Evolutionary conservation across 2,329 filamentous ascomycete species (phyloP), one percentile per base, ranked within the genome.

Genomic region (Penicillium hesseltinei): DNA sequence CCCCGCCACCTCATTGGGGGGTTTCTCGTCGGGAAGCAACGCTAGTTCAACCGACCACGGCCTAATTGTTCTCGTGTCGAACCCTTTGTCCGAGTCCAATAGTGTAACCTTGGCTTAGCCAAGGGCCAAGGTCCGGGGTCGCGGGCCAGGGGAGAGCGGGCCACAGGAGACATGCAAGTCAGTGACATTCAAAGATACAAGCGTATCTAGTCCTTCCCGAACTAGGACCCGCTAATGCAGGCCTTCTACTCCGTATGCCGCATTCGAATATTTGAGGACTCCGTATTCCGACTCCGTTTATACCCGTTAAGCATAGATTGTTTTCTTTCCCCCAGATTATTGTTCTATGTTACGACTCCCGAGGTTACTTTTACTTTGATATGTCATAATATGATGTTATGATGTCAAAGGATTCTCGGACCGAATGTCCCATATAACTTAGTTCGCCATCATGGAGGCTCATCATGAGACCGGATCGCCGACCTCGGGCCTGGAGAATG

Each of bases 61-160:
- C 46, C 27, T 31, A 38, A n/a, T 27, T 40, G 43, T 53, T 29
- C 49, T 44, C 48, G 40, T 31, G 31, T 46, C 17, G 25, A 56
- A 57, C 54, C 54, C 54, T 57, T 57, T 53, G 54, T 47, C 54
- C 54, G 54, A 57, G 33, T 36, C 35, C 40, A 35, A 52, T 36
- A 42, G 46, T 5, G 29, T 39, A 36, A 15, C 29, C n/a, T 44
- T 39, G 43, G 27, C 11, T 35, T 27, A 53, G 48, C 33, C 48
- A 46, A 44, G 39, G 52, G 38, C 52, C 52, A 49, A 50, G 53
- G 39, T 56, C 53, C 40, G 50, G 50, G 50, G 10, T 44, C 39
- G 27, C 53, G 53, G 53, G 39, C 46, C 53, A 55, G 53, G 53
- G 53, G 52, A 38, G n/a, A 4, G 52, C 45, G 45, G 52, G 46